A percentile compares a stretch with the other conserved stretches of the same genome.
Conservation (phyloP, 176 grass and related monocot species). For the Phyllostachys edulis region DNA sequence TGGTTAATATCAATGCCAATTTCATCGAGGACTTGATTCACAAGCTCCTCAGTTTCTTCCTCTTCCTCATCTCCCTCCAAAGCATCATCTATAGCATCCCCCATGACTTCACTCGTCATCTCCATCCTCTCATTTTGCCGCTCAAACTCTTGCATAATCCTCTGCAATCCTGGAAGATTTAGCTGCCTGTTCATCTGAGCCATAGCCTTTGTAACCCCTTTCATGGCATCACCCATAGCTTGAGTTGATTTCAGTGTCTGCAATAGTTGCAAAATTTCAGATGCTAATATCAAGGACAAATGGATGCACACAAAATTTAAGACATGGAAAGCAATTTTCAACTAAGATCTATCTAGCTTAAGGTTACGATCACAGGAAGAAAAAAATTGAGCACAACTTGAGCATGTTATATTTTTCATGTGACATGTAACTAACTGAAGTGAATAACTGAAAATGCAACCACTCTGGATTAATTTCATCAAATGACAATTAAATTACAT, state of each 20-base stretch:
- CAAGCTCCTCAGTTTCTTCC: constrained; percentile 71
- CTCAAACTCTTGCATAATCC: constrained; percentile 79
- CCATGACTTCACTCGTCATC: constrained; percentile 77
- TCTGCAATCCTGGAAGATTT: constrained; percentile 66
- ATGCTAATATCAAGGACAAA: not conserved
- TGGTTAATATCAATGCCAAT: constrained; percentile 72
- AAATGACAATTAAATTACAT: not conserved
- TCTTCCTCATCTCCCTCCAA: constrained; percentile 75
- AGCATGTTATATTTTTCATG: not conserved
- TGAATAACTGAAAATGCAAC: not conserved
- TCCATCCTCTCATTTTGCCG: constrained; percentile 85
- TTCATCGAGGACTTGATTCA: constrained; percentile 80
- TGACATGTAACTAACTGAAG: not conserved
- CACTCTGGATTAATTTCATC: not conserved
- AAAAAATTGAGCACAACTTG: not conserved
- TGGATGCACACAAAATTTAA: not conserved
- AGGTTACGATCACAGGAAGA: not conserved
- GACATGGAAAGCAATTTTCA: not conserved
- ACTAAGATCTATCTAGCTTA: not conserved
- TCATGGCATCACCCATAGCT: constrained; percentile 84
- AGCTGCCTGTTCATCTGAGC: constrained; percentile 74
- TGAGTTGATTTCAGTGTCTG: constrained; percentile 81
- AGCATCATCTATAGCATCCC: constrained; percentile 71
- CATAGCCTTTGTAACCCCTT: constrained; percentile 83
- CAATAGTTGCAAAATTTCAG: not conserved